These are phyloP conservation scores for Xenosphaeropsis pyriputrescens DNA, from an alignment of 2,329 filamentous ascomycete genomes.

Conservation along the genomic window DNA sequence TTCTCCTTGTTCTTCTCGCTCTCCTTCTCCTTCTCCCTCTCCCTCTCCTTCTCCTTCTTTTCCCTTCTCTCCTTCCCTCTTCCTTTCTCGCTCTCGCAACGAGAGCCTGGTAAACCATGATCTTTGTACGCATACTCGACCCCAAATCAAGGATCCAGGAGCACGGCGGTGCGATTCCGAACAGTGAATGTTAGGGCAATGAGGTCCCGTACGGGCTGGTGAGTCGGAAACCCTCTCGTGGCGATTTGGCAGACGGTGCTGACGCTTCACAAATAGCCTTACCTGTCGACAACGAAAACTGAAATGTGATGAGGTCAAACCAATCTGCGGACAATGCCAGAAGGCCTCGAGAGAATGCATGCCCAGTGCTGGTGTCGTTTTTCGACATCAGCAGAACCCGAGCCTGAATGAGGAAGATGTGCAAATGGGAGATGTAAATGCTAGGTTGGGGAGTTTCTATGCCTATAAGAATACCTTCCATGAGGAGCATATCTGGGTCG, in stretches of 20 bases:
- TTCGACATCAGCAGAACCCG: conserved; percentile 55
- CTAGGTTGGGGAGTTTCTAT: conserved; percentile 41
- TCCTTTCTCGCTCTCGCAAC: too few relatives aligned
- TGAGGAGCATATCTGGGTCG: conserved; percentile 44
- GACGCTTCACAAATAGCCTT: conserved; percentile 18
- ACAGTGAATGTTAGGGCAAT: conserved; percentile 8
- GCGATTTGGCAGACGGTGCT: too few relatives aligned
- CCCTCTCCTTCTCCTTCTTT: too few relatives aligned
- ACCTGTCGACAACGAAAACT: conserved; percentile 46
- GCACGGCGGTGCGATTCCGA: too few relatives aligned
- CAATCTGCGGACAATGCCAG: conserved; percentile 41
- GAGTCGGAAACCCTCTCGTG: conserved; percentile 2
- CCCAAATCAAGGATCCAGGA: too few relatives aligned
- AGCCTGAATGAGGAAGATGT: conserved; percentile 39
- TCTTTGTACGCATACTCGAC: too few relatives aligned
- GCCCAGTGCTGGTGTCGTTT: conserved; percentile 47
- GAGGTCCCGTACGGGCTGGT: conserved; percentile 23
- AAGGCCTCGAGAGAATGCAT: conserved; percentile 43
- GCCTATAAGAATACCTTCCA: conserved; percentile 52
- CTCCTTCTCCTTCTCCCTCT: too few relatives aligned
- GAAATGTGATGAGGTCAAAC: conserved; percentile 50
- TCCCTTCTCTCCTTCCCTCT: too few relatives aligned
- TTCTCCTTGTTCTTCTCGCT: too few relatives aligned
- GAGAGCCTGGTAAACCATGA: too few relatives aligned
- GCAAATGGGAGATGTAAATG: conserved; percentile 20